Percentiles rank a stretch among this genome's conserved stretches.
Evolutionary conservation across 140 eudicot genomes (phyloP).

Genomic region (Oenanthe javanica): DNA sequence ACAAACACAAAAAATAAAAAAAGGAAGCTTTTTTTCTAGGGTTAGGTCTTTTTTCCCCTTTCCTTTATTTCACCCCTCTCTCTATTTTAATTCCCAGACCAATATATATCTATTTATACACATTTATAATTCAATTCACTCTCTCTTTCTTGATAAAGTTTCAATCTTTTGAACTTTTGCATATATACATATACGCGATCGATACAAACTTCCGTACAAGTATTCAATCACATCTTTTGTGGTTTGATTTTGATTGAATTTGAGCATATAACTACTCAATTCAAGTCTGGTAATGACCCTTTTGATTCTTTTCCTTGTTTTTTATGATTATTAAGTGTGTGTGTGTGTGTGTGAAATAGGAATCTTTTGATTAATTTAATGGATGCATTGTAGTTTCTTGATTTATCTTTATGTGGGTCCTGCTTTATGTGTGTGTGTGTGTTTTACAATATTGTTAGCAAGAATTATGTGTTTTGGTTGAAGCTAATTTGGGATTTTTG

Average conservation of each 20-base stretch:
- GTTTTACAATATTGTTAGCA: background rate
- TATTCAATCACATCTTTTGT: background rate
- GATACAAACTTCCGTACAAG: background rate
- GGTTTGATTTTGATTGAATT: background rate
- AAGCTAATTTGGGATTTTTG: background rate
- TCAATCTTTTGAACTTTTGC: background rate
- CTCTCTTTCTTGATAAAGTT: background rate
- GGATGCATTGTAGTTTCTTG: slow-evolving; percentile 1
- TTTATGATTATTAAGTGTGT: background rate
- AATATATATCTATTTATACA: background rate
- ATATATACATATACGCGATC: background rate
- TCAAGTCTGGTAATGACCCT: slow-evolving; percentile 5
- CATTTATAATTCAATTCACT: background rate
- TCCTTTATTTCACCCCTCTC: background rate
- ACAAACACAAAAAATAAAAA: background rate
- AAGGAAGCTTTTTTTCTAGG: background rate
- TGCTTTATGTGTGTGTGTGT: background rate
- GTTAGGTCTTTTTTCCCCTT: slow-evolving; percentile 1
- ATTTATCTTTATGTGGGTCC: background rate
- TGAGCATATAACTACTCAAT: background rate
- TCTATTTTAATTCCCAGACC: background rate
- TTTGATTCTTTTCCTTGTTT: background rate
- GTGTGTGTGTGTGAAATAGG: background rate
- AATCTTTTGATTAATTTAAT: background rate
- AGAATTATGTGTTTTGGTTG: background rate